A percentile compares a stretch with the other conserved stretches of the same genome.
These are phyloP conservation scores for Lachancea dasiensis DNA, from an alignment of 805 yeast genomes.

Conservation along the genomic window DNA sequence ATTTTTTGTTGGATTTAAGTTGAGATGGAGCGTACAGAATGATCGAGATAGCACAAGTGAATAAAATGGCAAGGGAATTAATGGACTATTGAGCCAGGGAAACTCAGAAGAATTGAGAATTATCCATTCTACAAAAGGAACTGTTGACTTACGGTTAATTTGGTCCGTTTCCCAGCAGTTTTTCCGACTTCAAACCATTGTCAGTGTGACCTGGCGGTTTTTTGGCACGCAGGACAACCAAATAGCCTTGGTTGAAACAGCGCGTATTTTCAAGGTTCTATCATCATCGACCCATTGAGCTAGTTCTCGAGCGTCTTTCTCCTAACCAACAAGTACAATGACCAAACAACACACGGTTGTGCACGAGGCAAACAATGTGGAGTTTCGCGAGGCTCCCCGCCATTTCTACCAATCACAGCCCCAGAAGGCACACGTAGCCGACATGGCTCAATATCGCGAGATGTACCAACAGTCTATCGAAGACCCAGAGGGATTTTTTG, in stretches of 20 bases:
- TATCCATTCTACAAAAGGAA: too few relatives aligned
- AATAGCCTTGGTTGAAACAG: too few relatives aligned
- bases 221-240: too few relatives aligned
- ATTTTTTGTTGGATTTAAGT: slow-evolving; percentile 8
- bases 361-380: slow-evolving; percentile 37
- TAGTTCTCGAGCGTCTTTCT: not conserved
- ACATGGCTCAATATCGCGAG: slow-evolving; percentile 61
- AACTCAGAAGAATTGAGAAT: too few relatives aligned
- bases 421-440: slow-evolving; percentile 42
- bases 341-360: slow-evolving; percentile 33
- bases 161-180: too few relatives aligned
- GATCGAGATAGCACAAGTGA: not conserved
- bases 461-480: slow-evolving; percentile 74
- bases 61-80: too few relatives aligned
- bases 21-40: not conserved
- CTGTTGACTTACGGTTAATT: too few relatives aligned
- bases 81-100: not conserved
- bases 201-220: too few relatives aligned
- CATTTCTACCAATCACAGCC: slow-evolving; percentile 38
- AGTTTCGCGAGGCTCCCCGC: slow-evolving; percentile 33
- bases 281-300: not conserved
- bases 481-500: slow-evolving; percentile 80
- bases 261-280: not conserved
- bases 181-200: too few relatives aligned
- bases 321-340: not conserved